Conservation (phyloP, 2,329 filamentous ascomycete genomes). For the Xylaria polymorpha region DNA sequence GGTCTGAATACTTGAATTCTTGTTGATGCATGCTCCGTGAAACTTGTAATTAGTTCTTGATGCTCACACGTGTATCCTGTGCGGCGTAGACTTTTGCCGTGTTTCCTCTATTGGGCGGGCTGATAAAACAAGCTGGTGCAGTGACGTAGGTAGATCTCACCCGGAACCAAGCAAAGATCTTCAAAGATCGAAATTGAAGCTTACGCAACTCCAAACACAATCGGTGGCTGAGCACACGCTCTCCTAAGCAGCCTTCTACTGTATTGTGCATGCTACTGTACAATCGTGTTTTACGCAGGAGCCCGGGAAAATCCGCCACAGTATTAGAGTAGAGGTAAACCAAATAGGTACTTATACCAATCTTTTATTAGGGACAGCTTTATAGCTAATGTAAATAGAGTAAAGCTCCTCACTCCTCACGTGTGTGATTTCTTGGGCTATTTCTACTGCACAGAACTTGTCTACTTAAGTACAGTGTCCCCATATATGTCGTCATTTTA, state of each 20-base stretch:
- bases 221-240: neutral
- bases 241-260: neutral
- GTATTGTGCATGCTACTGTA: neutral
- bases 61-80: neutral
- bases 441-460: neutral
- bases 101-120: neutral
- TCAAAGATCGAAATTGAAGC: constrained; percentile 21
- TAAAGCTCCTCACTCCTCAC: neutral
- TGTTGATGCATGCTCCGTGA: neutral
- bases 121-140: constrained; percentile 18
- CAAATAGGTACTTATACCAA: neutral
- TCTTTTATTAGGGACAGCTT: neutral
- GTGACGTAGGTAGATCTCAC: constrained; percentile 28
- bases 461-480: neutral
- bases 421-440: too few relatives aligned
- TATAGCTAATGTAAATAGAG: neutral
- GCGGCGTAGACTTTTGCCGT: neutral
- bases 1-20: neutral
- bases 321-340: neutral
- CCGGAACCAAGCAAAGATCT: constrained; percentile 26
- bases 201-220: constrained; percentile 11
- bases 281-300: too few relatives aligned
- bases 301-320: neutral
- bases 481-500: constrained; percentile 29
- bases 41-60: neutral